Base-by-base conservation (phyloP, 257 asterid genomes). In the Marsdenia floribunda region DNA sequence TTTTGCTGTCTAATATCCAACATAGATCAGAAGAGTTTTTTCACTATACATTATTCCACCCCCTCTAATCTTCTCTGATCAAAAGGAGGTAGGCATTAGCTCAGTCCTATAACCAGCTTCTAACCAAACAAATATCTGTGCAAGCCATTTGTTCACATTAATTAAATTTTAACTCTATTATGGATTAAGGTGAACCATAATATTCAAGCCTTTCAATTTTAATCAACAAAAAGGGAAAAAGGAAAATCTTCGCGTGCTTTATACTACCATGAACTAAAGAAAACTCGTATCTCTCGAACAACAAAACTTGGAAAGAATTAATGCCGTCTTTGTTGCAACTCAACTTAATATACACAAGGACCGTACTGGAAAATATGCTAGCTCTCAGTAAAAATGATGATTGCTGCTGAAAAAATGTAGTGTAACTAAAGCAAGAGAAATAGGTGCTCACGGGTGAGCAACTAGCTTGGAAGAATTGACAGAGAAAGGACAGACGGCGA, bases 401-500 rank as follows among this genome's bases (percentile, higher is more conserved):
- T 21, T 37, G 26, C 19, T 73, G 47, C 7, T 33, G 5, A 5
- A 55, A 16, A 59, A 65, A 44, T 47, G 37, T 29, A 33, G 24
- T 59, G 40, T 0, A n/a, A 37, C 37, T 11, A 13, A 14, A 72
- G 12, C 19, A 21, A 9, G 49, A 57, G 54, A 19, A 64, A 40
- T 26, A 29, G 66, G 35, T 42, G 14, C 94, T 80, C 80, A 94
- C 98, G 99, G 97, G 76, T 90, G 83, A 52, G 90, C 92, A 57
- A 83, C 78, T 80, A 89, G 84, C 80, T 88, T 89, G 72, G 97
- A 89, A 50, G 77, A 92, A 64, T 83, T 72, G 55, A 86, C 79
- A 18, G 93, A 87, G 73, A 92, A 92, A 14, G 99, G 97, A 83
- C 97, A 94, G 83, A 92, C 92, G 26, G 97, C 89, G 70, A 92